Evolutionary conservation across 139 green algal genomes (phyloP), one percentile per base, ranked within the genome.

Genomic region (Edaphochlamys debaryana): DNA sequence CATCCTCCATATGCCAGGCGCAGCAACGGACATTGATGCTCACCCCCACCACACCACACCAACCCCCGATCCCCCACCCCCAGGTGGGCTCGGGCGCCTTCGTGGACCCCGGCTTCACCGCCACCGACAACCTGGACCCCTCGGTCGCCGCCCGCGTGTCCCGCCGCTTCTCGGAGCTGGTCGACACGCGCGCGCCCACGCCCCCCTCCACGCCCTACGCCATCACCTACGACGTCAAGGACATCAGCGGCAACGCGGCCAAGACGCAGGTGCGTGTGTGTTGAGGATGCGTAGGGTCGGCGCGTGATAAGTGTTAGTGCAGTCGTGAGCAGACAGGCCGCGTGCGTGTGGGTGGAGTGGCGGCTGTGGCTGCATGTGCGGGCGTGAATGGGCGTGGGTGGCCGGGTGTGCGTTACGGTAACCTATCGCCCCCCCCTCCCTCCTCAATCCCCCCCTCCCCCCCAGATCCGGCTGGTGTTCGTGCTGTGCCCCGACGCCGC

Each of bases 161-260:
- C 45, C 22, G n/a, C 27, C 63, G 77, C 7, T 83, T 67, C 64
- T 45, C 45, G 27, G 85, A 89, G 42, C 73, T 80, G 32, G 76
- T 89, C 34, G 79, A 80, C 41, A 87, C 82, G 7, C 70, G 25
- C 11, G 40, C 19, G 27, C 87, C 87, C 36, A 91, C 82, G 8
- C 36, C 81, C 27, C 37, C 66, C 11, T 62, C 56, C 64, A 48
- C 42, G 48, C 87, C 87, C 3, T 91, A 68, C 74, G 66, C 85
- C 38, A 81, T 91, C 58, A 81, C 79, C n/a, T 91, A 88, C 78
- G 75, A 86, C 71, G 87, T 85, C 2, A 69, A 34, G 42, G 87
- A 91, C 72, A 73, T 76, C 29, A 69, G 41, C n/a, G 87, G 82
- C 56, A 91, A 91, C 72, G 62, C 41, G 63, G 77, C 77, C 20